Conservation (phyloP, 2,329 filamentous ascomycete genomes). For the Aspergillus arachidicola region DNA sequence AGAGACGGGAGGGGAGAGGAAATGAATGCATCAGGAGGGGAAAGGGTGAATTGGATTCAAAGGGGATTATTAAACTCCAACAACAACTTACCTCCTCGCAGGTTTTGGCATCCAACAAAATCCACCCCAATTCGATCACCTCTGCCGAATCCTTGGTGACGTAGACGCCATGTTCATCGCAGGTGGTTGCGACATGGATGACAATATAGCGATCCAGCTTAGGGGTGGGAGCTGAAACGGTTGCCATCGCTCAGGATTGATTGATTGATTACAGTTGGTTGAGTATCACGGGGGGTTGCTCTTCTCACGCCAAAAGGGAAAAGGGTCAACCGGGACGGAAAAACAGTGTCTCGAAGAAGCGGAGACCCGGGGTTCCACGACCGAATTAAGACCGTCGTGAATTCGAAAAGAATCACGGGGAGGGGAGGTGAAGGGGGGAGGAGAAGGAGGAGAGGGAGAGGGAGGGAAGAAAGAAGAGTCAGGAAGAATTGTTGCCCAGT, state of each 20-base stretch:
- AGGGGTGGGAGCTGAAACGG: constrained; percentile 57
- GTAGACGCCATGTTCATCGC: constrained; percentile 98
- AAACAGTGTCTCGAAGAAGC: constrained; percentile 15
- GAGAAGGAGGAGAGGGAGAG: constrained; percentile 26
- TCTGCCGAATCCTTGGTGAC: constrained; percentile 99
- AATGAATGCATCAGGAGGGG: background rate
- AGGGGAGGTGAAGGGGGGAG: constrained; percentile 16
- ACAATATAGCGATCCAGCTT: constrained; percentile 95
- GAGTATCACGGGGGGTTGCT: no score
- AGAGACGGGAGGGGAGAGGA: background rate
- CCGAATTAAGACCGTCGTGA: constrained; percentile 29
- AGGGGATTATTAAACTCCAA: no score
- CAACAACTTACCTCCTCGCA: constrained; percentile 78
- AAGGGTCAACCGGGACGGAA: constrained; percentile 21
- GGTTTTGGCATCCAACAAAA: constrained; percentile 86
- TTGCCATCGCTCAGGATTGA: constrained; percentile 42
- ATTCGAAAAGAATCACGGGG: constrained; percentile 28
- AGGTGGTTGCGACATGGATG: constrained; percentile 97
- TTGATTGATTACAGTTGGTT: constrained; percentile 7
- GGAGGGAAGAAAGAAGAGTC: constrained; percentile 34
- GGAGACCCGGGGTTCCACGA: constrained; percentile 24
- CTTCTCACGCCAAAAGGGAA: constrained; percentile 25
- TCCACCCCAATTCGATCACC: constrained; percentile 99
- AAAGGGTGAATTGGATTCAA: constrained; percentile 2
- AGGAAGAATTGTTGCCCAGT: constrained; percentile 7